phyloP scores from a whole-genome alignment of 441 rosid species.

The Arabidopsis lyrata region DNA sequence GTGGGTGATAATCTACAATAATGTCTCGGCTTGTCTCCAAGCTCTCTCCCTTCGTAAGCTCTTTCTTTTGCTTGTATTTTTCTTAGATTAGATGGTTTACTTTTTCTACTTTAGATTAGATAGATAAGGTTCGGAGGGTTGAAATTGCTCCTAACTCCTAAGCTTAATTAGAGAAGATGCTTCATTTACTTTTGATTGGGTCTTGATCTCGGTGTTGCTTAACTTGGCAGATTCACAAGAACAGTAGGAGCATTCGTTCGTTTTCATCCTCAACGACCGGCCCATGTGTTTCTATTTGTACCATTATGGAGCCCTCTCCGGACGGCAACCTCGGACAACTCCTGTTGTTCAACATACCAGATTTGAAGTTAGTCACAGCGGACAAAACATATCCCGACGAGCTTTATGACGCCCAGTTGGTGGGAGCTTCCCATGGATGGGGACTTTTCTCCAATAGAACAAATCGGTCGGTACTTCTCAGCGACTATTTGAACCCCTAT shows the following conservation, averaged over 20 bases:
- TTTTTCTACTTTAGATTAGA: background rate
- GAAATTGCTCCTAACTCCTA: background rate
- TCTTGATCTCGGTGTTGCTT: background rate
- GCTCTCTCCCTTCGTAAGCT: conserved; percentile 7
- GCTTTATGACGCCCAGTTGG: background rate
- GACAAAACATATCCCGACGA: background rate
- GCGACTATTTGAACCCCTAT: conserved; percentile 11
- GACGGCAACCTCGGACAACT: conserved; percentile 10
- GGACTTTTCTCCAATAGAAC: background rate
- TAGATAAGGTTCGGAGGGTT: background rate
- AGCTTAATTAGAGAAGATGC: background rate
- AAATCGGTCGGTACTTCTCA: background rate
- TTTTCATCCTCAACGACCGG: conserved; percentile 27
- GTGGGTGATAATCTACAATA: background rate
- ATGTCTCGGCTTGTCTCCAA: conserved; percentile 2
- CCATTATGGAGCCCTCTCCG: background rate
- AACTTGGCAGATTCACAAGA: conserved; percentile 17
- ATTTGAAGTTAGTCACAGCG: background rate
- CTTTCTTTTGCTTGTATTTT: background rate
- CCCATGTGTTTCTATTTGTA: conserved; percentile 15
- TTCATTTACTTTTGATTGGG: background rate
- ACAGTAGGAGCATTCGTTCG: background rate
- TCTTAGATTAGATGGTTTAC: background rate
- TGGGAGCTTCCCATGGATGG: conserved; percentile 23
- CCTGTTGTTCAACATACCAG: conserved; percentile 8